These are phyloP conservation scores for Rhodotorula babjevae DNA, from an alignment of 768 basidiomycete genomes.

Conservation along the genomic window DNA sequence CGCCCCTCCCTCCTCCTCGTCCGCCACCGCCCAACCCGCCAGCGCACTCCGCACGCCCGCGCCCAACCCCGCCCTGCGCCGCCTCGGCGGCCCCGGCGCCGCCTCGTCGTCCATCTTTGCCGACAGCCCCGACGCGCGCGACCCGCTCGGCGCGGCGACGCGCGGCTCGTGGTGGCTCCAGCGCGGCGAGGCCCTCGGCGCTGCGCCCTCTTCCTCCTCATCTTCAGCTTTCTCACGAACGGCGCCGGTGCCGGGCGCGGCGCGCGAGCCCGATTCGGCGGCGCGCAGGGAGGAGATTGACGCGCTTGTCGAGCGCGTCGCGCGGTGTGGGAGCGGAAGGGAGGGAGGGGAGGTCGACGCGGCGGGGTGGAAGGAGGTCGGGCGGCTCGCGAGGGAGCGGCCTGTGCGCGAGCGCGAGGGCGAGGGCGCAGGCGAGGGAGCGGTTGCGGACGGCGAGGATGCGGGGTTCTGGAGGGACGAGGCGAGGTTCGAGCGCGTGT, in stretches of 20 bases:
- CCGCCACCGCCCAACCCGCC: background rate
- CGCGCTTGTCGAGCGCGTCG: slow-evolving; percentile 1
- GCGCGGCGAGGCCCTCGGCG: background rate
- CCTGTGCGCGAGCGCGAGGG: slow-evolving; percentile 35
- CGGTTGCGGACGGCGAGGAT: background rate
- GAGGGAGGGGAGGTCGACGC: slow-evolving; percentile 1
- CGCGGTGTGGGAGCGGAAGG: background rate
- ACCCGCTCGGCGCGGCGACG: background rate
- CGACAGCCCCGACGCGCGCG: slow-evolving; percentile 33
- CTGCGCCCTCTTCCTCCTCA: no score
- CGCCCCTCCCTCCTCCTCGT: background rate
- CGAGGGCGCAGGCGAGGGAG: background rate
- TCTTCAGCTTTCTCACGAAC: no score
- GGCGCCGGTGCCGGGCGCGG: background rate
- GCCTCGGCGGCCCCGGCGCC: background rate
- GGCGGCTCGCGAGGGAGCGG: slow-evolving; percentile 28
- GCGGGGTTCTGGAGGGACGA: slow-evolving; percentile 17
- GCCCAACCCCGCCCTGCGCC: background rate
- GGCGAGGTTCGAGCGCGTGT: slow-evolving; percentile 15
- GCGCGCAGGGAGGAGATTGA: slow-evolving; percentile 3
- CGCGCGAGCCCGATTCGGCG: slow-evolving; percentile 10
- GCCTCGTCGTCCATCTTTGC: slow-evolving; percentile 4
- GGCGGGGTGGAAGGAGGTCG: background rate
- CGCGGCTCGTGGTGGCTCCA: slow-evolving; percentile 22
- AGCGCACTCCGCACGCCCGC: slow-evolving; percentile 15